Evolutionary conservation across 2,329 filamentous ascomycete species (phyloP), one percentile per base, ranked within the genome.

Genomic region (Apiospora rasikravindrae): DNA sequence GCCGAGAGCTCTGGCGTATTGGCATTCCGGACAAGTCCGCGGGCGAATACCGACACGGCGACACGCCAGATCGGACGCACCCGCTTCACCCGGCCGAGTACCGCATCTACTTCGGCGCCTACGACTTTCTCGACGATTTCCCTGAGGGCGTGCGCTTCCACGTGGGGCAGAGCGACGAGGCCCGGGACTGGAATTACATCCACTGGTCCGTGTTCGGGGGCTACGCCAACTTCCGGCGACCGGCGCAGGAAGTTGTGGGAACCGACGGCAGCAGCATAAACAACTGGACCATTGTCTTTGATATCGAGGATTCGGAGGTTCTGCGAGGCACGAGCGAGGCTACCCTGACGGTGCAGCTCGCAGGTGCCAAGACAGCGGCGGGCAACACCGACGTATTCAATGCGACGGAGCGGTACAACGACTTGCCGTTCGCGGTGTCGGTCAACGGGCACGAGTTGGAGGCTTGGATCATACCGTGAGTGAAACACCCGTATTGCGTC

Each of bases 151-250:
- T 92, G 0, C 83, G 82, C 29, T 92, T 88, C 80, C 84, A 85
- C 19, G 85, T 92, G 1, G 89, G 89, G 13, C 79, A 86, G 76
- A 86, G 85, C 73, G 79, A 88, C 37, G 82, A 82, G 24, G 80
- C 80, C 0, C 78, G 81, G 14, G 88, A 90, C 75, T 83, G 90
- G 73, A 92, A 92, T 79, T 91, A 91, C 71, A 87, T 91, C 4
- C 90, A 92, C 77, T 92, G 90, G 90, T 88, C 86, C 71, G 88
- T 90, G 11, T 91, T 90, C 75, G 57, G 89, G 89, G 87, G 88
- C 7, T 82, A 87, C 40, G 87, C 83, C 1, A 87, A 90, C 78
- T 84, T 79, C 19, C 70, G 83, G 4, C 83, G 87, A 0, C 79
- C 83, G 0, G 80, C 84, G 64, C 79, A 83, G 6, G 85, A 86